Base-by-base conservation (phyloP, 352 stramenopile genomes). In the Globisporangium solare region DNA sequence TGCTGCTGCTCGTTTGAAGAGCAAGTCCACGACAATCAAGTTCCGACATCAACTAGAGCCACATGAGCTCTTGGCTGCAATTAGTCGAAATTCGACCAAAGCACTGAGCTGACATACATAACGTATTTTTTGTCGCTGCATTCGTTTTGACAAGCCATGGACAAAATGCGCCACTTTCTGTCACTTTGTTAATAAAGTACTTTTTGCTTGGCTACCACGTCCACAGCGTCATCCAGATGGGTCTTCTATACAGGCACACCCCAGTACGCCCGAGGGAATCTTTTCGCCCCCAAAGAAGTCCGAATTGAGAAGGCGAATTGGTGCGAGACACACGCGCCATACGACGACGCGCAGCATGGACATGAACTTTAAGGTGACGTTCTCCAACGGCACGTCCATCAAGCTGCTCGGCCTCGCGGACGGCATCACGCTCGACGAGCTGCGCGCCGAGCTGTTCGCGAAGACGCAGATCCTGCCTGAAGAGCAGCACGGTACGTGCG, bases 331-430 rank as follows among this genome's bases (percentile, higher is more conserved):
- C 13, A 49, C 22, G 4, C 39, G n/a, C n/a, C n/a, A 47, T 15
- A 60, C 42, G 12, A 46, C 27, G 20, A 40, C n/a, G 4, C 39
- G 20, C 21, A 65, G 24, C 12, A 42, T 63, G 62, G 56, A 13
- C 13, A 55, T 72, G 37, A 74, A 72, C 41, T 89, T 89, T 63
- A 92, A 92, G 48, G 76, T 88, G 47, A 88, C 76, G 45, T 92
- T 88, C 65, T 70, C 81, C 11, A 68, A 88, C 63, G 81, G 81
- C 51, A 72, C 76, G 48, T 88, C 81, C n/a, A 75, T 85, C 58
- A 86, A 84, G 55, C 76, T 92, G 21, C 74, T 86, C 57, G 71
- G 71, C 6, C 55, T 92, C 35, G 58, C 77, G 13, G 76, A 85
- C 47, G 67, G 83, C 54, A 72, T 73, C 52, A 89, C 81, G 24